Evolutionary conservation across 2,329 filamentous ascomycete species (phyloP).

Genomic region (Trichoderma sp.): DNA sequence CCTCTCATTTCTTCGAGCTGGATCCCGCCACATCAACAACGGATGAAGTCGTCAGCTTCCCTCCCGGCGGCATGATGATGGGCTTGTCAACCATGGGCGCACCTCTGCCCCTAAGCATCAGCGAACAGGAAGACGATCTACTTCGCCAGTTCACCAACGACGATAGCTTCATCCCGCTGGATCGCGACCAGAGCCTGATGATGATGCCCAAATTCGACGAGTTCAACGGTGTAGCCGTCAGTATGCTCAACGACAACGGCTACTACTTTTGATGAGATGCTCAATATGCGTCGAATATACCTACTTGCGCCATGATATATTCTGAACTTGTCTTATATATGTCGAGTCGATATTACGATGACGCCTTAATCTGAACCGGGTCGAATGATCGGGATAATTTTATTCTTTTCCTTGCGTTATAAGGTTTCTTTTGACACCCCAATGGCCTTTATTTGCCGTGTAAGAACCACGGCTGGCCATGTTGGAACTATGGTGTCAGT

Average conservation of each 20-base stretch:
- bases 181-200: conserved; percentile 47
- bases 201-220: conserved; percentile 55
- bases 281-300: conserved; percentile 21
- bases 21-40: conserved; percentile 38
- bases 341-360: conserved; percentile 3
- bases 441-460: neutral
- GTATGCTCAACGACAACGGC: conserved; percentile 51
- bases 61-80: conserved; percentile 33
- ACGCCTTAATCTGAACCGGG: conserved; percentile 17
- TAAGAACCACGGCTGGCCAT: conserved; percentile 6
- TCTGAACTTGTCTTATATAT: conserved; percentile 12
- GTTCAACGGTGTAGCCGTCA: conserved; percentile 47
- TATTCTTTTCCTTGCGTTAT: conserved; percentile 11
- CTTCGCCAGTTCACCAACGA: conserved; percentile 42
- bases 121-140: conserved; percentile 45
- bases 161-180: conserved; percentile 42
- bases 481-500: conserved; percentile 17
- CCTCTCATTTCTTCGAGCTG: conserved; percentile 47
- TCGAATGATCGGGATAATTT: conserved; percentile 17
- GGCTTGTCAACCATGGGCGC: conserved; percentile 34
- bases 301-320: neutral
- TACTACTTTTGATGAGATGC: conserved; percentile 51
- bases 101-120: conserved; percentile 34
- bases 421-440: neutral
- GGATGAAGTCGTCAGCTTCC: conserved; percentile 33